These are phyloP conservation scores for Blepharisma undulans DNA, from an alignment of 169 alveolate species.

Conservation along the genomic window DNA sequence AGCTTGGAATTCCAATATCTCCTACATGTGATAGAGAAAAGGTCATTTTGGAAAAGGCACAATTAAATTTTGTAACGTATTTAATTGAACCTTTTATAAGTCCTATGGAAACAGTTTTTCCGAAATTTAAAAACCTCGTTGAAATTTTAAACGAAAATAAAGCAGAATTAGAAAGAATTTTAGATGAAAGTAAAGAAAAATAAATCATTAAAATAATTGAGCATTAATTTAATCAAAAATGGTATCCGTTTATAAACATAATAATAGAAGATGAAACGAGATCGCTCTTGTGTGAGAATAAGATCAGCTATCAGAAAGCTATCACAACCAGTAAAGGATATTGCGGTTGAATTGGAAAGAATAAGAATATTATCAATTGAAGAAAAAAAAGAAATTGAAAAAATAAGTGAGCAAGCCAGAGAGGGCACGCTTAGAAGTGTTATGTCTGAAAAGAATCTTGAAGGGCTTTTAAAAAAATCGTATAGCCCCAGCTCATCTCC, in stretches of 20 bases:
- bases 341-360: too few relatives aligned
- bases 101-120: slow-evolving; percentile 40
- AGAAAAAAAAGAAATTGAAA: background rate
- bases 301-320: background rate
- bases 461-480: background rate
- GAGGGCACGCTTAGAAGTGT: too few relatives aligned
- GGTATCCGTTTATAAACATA: background rate
- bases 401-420: background rate
- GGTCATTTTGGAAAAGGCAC: slow-evolving; percentile 58
- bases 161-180: background rate
- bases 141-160: slow-evolving; percentile 13
- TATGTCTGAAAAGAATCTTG: background rate
- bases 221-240: background rate
- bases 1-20: slow-evolving; percentile 57
- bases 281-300: background rate
- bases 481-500: background rate
- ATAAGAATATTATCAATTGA: background rate
- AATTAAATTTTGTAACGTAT: slow-evolving; percentile 66
- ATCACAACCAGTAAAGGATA: background rate
- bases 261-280: background rate
- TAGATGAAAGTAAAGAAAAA: background rate
- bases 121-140: background rate
- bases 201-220: background rate
- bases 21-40: slow-evolving; percentile 71
- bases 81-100: slow-evolving; percentile 62